These are phyloP conservation scores for Trifolium subterraneum DNA, from an alignment of 306 rosid genomes.

Conservation along the genomic window DNA sequence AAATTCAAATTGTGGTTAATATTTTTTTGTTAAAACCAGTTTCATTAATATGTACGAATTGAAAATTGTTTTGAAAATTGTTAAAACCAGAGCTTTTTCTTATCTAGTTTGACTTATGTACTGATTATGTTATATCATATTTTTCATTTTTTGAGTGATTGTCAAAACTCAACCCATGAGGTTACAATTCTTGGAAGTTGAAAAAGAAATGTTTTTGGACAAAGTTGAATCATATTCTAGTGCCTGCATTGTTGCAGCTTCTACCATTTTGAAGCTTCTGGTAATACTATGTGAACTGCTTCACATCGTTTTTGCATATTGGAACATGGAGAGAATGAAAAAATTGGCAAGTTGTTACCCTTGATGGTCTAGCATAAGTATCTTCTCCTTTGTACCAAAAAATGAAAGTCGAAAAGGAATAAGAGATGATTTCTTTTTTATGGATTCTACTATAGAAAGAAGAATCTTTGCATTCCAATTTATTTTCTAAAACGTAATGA, in stretches of 20 bases:
- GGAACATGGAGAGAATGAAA: neutral
- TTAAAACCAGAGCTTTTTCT: constrained; percentile 4
- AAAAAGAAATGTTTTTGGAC: neutral
- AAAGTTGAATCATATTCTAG: constrained; percentile 3
- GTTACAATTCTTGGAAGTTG: neutral
- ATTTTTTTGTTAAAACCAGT: neutral
- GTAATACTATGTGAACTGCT: neutral
- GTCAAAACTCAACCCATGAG: neutral
- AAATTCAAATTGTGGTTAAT: neutral
- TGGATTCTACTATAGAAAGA: neutral
- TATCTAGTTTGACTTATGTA: constrained; percentile 5
- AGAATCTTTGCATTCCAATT: neutral
- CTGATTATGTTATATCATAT: neutral
- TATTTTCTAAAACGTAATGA: neutral
- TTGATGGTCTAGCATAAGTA: neutral
- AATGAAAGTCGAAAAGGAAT: neutral
- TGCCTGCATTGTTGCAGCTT: constrained; percentile 7
- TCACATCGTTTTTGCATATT: constrained; percentile 10
- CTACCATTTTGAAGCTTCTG: constrained; percentile 10
- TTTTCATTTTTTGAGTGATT: constrained; percentile 15
- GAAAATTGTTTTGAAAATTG: constrained; percentile 3
- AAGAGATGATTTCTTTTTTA: neutral
- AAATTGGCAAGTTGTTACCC: neutral
- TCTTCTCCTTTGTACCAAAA: neutral
- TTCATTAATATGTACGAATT: neutral